A percentile compares a stretch with the other conserved stretches of the same genome.
These are phyloP conservation scores for Chrysopogon serrulatus DNA, from an alignment of 176 grass and related monocot species.

Conservation along the genomic window DNA sequence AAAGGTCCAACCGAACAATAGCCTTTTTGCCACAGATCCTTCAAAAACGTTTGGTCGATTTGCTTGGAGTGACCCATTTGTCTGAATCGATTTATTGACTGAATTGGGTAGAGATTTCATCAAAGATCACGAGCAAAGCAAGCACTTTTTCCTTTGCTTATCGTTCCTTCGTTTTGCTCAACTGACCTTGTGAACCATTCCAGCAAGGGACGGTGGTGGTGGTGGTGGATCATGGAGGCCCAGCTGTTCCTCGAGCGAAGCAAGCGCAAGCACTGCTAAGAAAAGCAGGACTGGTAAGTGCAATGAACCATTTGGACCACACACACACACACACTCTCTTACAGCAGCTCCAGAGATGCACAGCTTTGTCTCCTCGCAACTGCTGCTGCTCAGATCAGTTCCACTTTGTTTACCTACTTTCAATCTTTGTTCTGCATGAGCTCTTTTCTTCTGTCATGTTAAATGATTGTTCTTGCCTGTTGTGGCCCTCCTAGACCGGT, in stretches of 20 bases:
- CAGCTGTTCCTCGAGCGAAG: constrained; percentile 60
- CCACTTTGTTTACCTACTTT: constrained; percentile 37
- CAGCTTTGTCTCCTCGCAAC: constrained; percentile 32
- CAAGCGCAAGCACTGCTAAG: constrained; percentile 55
- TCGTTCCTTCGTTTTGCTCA: constrained; percentile 26
- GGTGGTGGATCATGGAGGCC: constrained; percentile 50
- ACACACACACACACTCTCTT: not conserved
- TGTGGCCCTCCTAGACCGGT: constrained; percentile 1
- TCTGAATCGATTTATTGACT: constrained; percentile 20
- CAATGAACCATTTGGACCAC: constrained; percentile 23
- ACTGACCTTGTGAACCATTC: constrained; percentile 16
- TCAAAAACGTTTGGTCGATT: not conserved
- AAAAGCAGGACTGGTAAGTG: constrained; percentile 70
- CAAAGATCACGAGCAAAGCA: constrained; percentile 32
- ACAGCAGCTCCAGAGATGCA: constrained; percentile 5
- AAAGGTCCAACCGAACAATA: constrained; percentile 9
- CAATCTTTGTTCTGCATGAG: constrained; percentile 23
- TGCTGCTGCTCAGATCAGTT: constrained; percentile 7
- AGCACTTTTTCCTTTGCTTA: constrained; percentile 25
- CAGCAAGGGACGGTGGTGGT: constrained; percentile 30
- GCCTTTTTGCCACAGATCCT: constrained; percentile 20
- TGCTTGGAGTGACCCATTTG: not conserved
- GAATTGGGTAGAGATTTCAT: constrained; percentile 21
- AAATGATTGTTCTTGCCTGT: constrained; percentile 16
- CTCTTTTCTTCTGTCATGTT: constrained; percentile 6